These are phyloP conservation scores for Eucalyptus pauciflora DNA, from an alignment of 345 rosid genomes.

Conservation along the genomic window DNA sequence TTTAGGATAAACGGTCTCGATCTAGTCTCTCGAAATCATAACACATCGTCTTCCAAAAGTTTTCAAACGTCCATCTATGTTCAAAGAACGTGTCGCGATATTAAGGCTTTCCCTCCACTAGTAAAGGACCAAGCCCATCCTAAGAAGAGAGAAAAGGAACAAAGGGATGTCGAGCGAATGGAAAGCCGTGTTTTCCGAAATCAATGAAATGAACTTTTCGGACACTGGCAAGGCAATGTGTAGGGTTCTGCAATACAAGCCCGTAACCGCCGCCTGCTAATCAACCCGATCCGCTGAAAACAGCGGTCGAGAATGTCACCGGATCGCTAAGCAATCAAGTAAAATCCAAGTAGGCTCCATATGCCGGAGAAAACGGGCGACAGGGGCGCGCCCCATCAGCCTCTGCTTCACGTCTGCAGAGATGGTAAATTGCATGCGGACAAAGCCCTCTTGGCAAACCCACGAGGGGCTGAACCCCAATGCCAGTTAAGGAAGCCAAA, in stretches of 20 bases:
- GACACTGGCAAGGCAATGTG: background rate
- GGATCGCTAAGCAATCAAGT: background rate
- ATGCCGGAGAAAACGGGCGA: background rate
- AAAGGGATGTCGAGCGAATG: background rate
- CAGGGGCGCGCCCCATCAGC: background rate
- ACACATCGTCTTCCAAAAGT: background rate
- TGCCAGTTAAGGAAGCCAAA: background rate
- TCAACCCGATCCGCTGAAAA: background rate
- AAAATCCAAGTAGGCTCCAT: background rate
- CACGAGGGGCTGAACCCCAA: background rate
- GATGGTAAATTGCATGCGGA: background rate
- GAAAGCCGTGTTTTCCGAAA: background rate
- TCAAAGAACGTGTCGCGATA: background rate
- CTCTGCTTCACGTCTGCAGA: background rate
- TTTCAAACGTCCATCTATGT: background rate
- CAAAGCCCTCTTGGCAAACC: background rate
- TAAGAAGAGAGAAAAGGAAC: background rate
- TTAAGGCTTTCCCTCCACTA: background rate
- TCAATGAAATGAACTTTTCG: background rate
- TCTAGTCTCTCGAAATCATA: background rate
- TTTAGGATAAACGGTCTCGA: background rate
- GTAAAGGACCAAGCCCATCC: background rate
- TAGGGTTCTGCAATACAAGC: background rate
- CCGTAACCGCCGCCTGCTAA: background rate
- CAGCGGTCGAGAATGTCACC: background rate